Conservation (phyloP, 345 rosid species). For the Eucalyptus regnans region DNA sequence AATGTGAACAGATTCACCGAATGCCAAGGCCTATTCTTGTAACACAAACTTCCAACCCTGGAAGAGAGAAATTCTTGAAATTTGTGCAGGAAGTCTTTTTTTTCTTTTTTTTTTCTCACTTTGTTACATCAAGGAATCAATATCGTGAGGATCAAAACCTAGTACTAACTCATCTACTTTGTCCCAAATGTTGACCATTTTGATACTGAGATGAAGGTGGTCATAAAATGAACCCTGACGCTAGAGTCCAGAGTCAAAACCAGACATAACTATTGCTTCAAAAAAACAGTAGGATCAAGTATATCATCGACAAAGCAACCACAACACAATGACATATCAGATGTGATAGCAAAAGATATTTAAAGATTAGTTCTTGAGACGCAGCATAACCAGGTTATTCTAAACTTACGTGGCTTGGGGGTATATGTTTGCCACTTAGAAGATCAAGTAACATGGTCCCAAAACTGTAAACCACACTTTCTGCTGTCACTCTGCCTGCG, state of each 20-base stretch:
- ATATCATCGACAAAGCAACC: not conserved
- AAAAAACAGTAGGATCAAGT: not conserved
- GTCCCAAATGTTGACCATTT: not conserved
- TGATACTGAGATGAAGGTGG: not conserved
- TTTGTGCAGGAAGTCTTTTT: not conserved
- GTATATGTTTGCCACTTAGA: conserved; percentile 95
- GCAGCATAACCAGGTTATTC: not conserved
- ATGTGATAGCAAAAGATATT: not conserved
- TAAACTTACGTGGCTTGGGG: conserved; percentile 85
- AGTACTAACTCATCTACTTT: not conserved
- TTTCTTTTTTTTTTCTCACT: not conserved
- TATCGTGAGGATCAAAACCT: not conserved
- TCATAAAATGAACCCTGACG: not conserved
- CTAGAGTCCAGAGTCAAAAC: not conserved
- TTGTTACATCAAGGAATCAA: not conserved
- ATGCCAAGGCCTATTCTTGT: not conserved
- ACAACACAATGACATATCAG: not conserved
- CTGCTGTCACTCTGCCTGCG: conserved; percentile 85
- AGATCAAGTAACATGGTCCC: conserved; percentile 95
- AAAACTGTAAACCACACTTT: conserved; percentile 94
- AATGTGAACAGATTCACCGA: not conserved
- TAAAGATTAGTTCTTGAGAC: not conserved
- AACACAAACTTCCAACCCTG: not conserved
- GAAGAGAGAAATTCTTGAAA: not conserved
- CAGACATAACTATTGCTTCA: not conserved